These are phyloP conservation scores for Gomphus bonarii DNA, from an alignment of 1,284 basidiomycete species.

Conservation along the genomic window DNA sequence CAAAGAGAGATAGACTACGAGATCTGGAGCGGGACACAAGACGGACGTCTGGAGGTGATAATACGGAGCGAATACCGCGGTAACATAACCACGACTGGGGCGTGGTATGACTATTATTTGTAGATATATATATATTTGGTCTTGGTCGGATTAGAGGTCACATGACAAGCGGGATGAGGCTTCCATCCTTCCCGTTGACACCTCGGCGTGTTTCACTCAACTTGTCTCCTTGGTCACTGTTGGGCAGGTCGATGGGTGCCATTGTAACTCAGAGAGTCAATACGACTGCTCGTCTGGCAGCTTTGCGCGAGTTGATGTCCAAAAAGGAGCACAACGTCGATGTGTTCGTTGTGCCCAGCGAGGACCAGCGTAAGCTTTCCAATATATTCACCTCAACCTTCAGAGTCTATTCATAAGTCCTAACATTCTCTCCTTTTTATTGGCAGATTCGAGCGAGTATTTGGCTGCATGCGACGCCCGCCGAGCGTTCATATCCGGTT, in stretches of 20 bases:
- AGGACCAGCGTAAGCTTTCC: constrained; percentile 70
- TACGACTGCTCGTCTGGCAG: constrained; percentile 50
- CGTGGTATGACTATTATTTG: not conserved
- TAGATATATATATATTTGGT: not conserved
- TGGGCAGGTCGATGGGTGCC: not conserved
- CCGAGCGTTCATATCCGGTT: constrained; percentile 83
- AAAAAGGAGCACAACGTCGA: constrained; percentile 46
- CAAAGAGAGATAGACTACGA: not conserved
- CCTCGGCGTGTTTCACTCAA: not conserved
- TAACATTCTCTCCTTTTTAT: not conserved
- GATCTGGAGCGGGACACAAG: not conserved
- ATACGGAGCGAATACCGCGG: constrained; percentile 3
- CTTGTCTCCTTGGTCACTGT: not conserved
- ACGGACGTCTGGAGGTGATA: constrained; percentile 3
- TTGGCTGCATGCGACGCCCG: constrained; percentile 76
- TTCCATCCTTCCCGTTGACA: not conserved
- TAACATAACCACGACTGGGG: not conserved
- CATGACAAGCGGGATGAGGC: not conserved
- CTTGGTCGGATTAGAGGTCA: not conserved
- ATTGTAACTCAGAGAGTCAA: constrained; percentile 33
- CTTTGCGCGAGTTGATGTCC: constrained; percentile 58
- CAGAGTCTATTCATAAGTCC: not conserved
- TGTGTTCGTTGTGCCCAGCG: constrained; percentile 73
- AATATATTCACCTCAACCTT: not conserved
- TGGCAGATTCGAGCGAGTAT: constrained; percentile 83